A percentile compares a stretch with the other conserved stretches of the same genome.
Evolutionary conservation across 192 early-diverging fungal genomes (phyloP).

Genomic region (Coemansia sp.): DNA sequence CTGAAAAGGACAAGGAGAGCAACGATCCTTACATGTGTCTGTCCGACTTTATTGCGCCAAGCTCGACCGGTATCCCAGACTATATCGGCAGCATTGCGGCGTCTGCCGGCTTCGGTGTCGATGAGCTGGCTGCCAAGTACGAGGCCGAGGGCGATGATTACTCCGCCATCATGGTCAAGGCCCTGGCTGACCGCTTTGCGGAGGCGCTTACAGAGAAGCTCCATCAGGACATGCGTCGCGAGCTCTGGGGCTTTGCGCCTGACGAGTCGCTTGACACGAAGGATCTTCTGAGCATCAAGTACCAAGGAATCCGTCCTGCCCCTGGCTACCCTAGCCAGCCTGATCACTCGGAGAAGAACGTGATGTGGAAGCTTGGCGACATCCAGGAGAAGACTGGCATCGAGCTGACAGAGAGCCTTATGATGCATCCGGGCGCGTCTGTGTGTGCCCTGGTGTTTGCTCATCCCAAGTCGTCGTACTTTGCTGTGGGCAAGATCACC

Average conservation of each 20-base stretch:
- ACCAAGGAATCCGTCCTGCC: constrained; percentile 93
- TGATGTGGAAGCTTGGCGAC: constrained; percentile 89
- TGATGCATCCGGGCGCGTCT: constrained; percentile 90
- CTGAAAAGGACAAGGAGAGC: constrained; percentile 80
- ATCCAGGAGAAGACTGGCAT: constrained; percentile 81
- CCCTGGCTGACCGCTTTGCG: constrained; percentile 89
- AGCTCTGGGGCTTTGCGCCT: constrained; percentile 85
- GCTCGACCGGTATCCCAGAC: constrained; percentile 69
- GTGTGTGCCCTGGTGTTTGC: constrained; percentile 79
- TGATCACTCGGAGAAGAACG: constrained; percentile 90
- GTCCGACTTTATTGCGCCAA: constrained; percentile 91
- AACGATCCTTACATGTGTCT: constrained; percentile 85
- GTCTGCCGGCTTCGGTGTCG: constrained; percentile 85
- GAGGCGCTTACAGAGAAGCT: constrained; percentile 90
- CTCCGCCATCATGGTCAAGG: constrained; percentile 91
- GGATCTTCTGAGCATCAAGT: constrained; percentile 88
- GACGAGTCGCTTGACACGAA: constrained; percentile 70
- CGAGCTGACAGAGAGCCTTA: constrained; percentile 86
- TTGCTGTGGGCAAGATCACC: constrained; percentile 93
- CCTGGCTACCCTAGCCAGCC: constrained; percentile 95
- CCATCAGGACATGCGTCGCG: constrained; percentile 85
- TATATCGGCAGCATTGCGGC: constrained; percentile 92
- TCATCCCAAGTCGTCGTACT: constrained; percentile 79
- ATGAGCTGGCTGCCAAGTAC: constrained; percentile 81
- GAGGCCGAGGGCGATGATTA: constrained; percentile 86